Base-by-base conservation (phyloP, 768 basidiomycete species). In the Lentinula sp. region DNA sequence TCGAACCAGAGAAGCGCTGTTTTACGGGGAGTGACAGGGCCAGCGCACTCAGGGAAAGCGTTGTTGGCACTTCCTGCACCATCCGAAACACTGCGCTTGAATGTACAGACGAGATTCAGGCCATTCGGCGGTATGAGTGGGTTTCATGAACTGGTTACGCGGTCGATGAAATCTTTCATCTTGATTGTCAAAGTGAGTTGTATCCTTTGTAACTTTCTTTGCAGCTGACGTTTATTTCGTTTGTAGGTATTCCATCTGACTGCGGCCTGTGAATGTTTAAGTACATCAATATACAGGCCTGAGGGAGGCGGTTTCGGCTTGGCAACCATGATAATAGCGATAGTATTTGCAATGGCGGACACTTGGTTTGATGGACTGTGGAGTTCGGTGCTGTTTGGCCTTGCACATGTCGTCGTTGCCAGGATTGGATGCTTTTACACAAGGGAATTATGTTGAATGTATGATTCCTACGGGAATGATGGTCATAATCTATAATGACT, bases 181-280 rank as follows among this genome's bases (percentile, higher is more conserved):
- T 64, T 74, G 40, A 61, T 69, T 23, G 57, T 64, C 35, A 74
- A 74, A 66, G 73, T 71, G 48, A 7, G 63, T 61, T 23, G 8
- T 21, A 18, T 42, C 28, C 4, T 31, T 42, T n/a, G 63, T 23
- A 62, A 37, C 1, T 45, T 23, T 39, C 23, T 34, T 7, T 61
- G 28, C 10, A 21, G 3, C 3, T 4, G 31, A 31, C 21, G 37
- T 8, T 51, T 42, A 23, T 13, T 7, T 42, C 28, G 9, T 43
- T 46, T 40, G 34, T 21, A 63, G 62, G 52, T 63, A 9, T 13
- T 52, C 13, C 59, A 57, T 31, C 40, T 71, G 4, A 18, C 57
- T 42, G 66, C 65, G 32, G 63, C 69, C 39, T 71, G 68, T 46
- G 40, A 66, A 13, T 50, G 59, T 46, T n/a, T 18, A 3, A 39